These are phyloP conservation scores for Elaeis guineensis DNA, from an alignment of 176 grass and related monocot species.

Conservation along the genomic window DNA sequence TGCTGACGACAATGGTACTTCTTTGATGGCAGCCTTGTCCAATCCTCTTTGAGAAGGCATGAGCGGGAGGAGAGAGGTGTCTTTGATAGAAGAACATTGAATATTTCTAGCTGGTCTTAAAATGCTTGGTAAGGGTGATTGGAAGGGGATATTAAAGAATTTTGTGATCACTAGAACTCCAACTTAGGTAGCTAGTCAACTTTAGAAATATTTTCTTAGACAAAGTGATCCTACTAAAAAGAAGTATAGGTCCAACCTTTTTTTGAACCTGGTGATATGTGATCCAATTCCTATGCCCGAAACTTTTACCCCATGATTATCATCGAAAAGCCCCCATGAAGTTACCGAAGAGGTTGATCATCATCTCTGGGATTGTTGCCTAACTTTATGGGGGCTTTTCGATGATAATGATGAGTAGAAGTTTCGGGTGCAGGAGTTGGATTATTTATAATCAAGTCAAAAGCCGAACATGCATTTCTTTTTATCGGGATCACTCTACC, in stretches of 20 bases:
- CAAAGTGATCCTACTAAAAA: conserved; percentile 55
- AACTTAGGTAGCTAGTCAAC: conserved; percentile 63
- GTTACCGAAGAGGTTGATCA: too few relatives aligned
- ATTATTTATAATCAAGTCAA: conserved; percentile 35
- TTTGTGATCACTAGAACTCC: conserved; percentile 62
- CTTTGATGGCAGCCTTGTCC: too few relatives aligned
- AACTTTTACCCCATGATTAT: too few relatives aligned
- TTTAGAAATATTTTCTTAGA: conserved; percentile 63
- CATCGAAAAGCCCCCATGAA: too few relatives aligned
- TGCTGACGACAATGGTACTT: too few relatives aligned
- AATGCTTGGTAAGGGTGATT: conserved; percentile 60
- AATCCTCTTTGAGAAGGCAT: too few relatives aligned
- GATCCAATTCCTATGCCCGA: not conserved
- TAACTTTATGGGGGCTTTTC: conserved; percentile 25
- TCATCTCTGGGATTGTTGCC: too few relatives aligned
- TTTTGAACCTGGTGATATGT: conserved; percentile 41
- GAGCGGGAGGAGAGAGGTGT: conserved; percentile 19
- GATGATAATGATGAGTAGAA: conserved; percentile 27
- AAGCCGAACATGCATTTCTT: conserved; percentile 60
- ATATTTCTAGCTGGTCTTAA: conserved; percentile 62
- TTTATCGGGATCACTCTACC: conserved; percentile 32
- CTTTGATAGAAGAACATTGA: conserved; percentile 67
- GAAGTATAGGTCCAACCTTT: conserved; percentile 55
- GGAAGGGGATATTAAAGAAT: conserved; percentile 52
- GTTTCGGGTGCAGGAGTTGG: conserved; percentile 28